These are phyloP conservation scores for Zygotorulaspora sp. DNA, from an alignment of 805 yeast species.

Conservation along the genomic window DNA sequence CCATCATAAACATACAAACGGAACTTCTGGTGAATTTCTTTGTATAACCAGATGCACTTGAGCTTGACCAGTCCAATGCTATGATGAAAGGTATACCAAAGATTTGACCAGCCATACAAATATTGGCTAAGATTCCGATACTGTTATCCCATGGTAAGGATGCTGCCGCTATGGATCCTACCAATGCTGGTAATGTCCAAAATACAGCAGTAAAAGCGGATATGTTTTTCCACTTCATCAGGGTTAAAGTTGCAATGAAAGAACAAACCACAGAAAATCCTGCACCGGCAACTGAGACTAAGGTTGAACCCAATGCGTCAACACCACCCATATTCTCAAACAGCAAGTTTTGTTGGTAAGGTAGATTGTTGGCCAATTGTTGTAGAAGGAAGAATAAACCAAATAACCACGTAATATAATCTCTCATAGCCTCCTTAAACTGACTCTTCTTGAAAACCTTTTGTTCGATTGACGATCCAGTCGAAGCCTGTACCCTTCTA, in stretches of 20 bases:
- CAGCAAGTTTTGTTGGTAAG: constrained; percentile 49
- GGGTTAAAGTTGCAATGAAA: constrained; percentile 36
- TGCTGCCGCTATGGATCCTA: constrained; percentile 44
- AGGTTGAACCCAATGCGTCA: constrained; percentile 44
- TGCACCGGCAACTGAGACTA: constrained; percentile 51
- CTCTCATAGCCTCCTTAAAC: constrained; percentile 45
- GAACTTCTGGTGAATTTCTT: constrained; percentile 47
- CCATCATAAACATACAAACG: constrained; percentile 41
- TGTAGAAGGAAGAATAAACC: constrained; percentile 41
- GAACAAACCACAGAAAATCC: constrained; percentile 45
- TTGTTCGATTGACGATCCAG: constrained; percentile 43
- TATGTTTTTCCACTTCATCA: constrained; percentile 35
- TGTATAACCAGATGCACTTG: no score
- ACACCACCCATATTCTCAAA: constrained; percentile 45
- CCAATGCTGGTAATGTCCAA: constrained; percentile 42
- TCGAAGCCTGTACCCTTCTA: constrained; percentile 40
- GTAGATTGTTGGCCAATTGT: constrained; percentile 49
- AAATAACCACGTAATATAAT: constrained; percentile 46
- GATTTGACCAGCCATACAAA: constrained; percentile 45
- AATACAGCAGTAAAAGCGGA: constrained; percentile 39
- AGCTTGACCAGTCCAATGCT: no score
- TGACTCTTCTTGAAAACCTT: constrained; percentile 46
- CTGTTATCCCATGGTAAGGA: constrained; percentile 43
- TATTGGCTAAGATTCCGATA: constrained; percentile 44
- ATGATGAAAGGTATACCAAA: constrained; percentile 44